phyloP scores from a whole-genome alignment of 2,329 filamentous ascomycete genomes.

The Paraphaeosphaeria sporulosa region DNA sequence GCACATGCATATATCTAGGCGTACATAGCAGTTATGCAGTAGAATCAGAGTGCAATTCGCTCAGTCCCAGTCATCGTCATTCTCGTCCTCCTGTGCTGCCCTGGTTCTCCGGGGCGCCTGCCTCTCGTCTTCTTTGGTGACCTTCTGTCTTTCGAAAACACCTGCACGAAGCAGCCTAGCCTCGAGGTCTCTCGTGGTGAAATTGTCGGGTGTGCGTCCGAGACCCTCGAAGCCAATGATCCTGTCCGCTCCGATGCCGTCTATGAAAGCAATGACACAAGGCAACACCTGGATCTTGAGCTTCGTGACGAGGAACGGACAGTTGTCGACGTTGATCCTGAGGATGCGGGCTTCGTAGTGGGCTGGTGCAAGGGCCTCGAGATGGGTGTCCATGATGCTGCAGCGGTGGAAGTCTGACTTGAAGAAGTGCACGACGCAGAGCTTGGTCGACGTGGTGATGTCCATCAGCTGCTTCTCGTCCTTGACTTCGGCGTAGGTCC shows the following conservation, averaged over 20 bases:
- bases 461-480: constrained; percentile 66
- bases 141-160: constrained; percentile 61
- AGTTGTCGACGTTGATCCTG: constrained; percentile 66
- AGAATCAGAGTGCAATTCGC: background rate
- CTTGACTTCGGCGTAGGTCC: constrained; percentile 63
- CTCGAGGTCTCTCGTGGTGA: constrained; percentile 64
- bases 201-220: constrained; percentile 60
- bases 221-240: constrained; percentile 68
- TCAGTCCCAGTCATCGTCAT: constrained; percentile 63
- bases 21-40: background rate
- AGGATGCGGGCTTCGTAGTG: constrained; percentile 67
- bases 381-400: constrained; percentile 67
- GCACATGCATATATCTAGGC: too few species aligned
- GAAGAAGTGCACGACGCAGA: constrained; percentile 69
- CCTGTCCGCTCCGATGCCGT: constrained; percentile 63
- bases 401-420: constrained; percentile 70
- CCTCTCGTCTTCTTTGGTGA: constrained; percentile 54
- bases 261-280: constrained; percentile 65
- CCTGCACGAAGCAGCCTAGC: constrained; percentile 59
- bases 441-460: constrained; percentile 65
- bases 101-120: constrained; percentile 38
- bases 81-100: constrained; percentile 49
- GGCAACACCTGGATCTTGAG: constrained; percentile 65
- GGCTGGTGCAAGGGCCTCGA: constrained; percentile 61
- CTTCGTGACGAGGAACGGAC: constrained; percentile 66